These are phyloP conservation scores for Umbelopsis vinacea DNA, from an alignment of 192 early-diverging fungal genomes.

Conservation along the genomic window DNA sequence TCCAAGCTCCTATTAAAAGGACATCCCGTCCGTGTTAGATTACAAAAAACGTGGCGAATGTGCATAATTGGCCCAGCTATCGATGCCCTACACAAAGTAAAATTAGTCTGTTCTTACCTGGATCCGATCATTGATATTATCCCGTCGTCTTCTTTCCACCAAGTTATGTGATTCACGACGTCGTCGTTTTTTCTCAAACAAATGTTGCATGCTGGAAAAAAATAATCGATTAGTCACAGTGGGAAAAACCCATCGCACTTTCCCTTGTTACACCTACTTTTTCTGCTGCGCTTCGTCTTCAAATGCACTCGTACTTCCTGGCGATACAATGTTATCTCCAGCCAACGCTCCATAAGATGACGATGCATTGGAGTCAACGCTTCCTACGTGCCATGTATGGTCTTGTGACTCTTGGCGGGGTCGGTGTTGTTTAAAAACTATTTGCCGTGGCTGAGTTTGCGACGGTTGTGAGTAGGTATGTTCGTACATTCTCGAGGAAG, in stretches of 20 bases:
- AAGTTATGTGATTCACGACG: conserved; percentile 97
- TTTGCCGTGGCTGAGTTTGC: conserved; percentile 17
- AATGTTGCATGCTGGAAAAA: conserved; percentile 36
- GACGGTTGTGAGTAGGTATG: conserved; percentile 5
- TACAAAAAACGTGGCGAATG: no score
- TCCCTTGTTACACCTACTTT: conserved; percentile 26
- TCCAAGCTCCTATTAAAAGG: conserved; percentile 68
- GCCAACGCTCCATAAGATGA: background rate
- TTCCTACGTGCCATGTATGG: conserved; percentile 17
- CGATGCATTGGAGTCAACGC: conserved; percentile 13
- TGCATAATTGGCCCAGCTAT: no score
- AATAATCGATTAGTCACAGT: background rate
- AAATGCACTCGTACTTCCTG: conserved; percentile 25
- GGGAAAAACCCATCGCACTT: background rate
- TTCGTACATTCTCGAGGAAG: background rate
- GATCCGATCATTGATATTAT: conserved; percentile 99
- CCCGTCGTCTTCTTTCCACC: conserved; percentile 92
- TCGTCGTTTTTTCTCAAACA: conserved; percentile 83
- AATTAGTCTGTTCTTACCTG: conserved; percentile 38
- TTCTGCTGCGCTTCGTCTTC: conserved; percentile 28
- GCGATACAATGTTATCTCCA: conserved; percentile 27
- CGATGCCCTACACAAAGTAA: conserved; percentile 3
- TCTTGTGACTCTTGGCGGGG: conserved; percentile 11
- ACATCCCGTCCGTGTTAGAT: background rate
- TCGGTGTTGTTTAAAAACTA: conserved; percentile 19